Percentiles rank a stretch among this genome's conserved stretches.
Conservation (phyloP, 768 basidiomycete genomes). For the Ramaria sp. region DNA sequence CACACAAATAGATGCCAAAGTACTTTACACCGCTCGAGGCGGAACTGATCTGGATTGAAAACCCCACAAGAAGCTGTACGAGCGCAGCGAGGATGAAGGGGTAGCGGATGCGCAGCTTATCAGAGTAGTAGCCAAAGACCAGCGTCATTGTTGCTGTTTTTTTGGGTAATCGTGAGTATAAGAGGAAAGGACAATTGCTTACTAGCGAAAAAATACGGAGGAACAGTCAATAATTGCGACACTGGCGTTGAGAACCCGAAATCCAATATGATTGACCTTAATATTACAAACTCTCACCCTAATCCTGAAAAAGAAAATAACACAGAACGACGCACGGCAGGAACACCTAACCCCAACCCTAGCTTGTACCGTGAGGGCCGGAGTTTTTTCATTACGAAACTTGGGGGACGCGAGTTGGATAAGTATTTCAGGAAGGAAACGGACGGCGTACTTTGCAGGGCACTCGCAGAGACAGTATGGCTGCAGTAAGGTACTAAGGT, state of each 20-base stretch:
- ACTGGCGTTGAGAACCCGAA: constrained; percentile 49
- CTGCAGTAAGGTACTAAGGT: constrained; percentile 17
- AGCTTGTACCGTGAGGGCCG: constrained; percentile 45
- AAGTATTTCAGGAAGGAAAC: too few species aligned
- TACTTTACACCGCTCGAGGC: constrained; percentile 48
- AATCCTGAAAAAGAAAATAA: not conserved
- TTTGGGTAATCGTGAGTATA: not conserved
- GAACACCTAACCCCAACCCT: too few species aligned
- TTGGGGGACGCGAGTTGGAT: constrained; percentile 1
- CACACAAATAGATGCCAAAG: constrained; percentile 61
- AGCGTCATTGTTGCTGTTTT: constrained; percentile 39
- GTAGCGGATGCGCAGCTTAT: constrained; percentile 42
- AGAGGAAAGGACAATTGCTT: constrained; percentile 14
- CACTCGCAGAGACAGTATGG: constrained; percentile 56
- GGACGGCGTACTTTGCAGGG: constrained; percentile 47
- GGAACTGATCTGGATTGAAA: constrained; percentile 50
- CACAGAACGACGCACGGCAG: constrained; percentile 44
- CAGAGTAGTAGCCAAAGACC: constrained; percentile 46
- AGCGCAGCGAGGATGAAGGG: constrained; percentile 48
- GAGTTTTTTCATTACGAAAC: constrained; percentile 48
- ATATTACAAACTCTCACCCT: not conserved
- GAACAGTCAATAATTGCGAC: constrained; percentile 57
- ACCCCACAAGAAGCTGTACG: constrained; percentile 45
- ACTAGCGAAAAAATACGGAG: constrained; percentile 60
- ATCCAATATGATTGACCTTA: constrained; percentile 50